These are phyloP conservation scores for Phytopythium cucurbitacearum DNA, from an alignment of 352 stramenopile genomes.

Conservation along the genomic window DNA sequence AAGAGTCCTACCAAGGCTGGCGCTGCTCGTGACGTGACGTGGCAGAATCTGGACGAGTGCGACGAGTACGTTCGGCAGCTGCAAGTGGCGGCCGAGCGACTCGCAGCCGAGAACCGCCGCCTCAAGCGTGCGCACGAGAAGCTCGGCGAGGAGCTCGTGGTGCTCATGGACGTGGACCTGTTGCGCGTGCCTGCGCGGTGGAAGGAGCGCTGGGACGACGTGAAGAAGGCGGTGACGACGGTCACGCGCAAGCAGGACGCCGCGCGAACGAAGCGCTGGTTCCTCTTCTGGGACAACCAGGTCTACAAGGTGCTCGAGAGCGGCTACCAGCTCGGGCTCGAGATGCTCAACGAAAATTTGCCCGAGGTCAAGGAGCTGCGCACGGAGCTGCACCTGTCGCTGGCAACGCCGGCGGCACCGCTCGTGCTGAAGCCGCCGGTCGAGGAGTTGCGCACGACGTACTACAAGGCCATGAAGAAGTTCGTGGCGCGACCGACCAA, in stretches of 20 bases:
- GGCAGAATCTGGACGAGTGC: constrained; percentile 89
- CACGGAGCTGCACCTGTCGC: constrained; percentile 70
- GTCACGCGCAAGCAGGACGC: constrained; percentile 79
- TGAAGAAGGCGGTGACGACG: constrained; percentile 66
- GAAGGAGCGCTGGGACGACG: constrained; percentile 84
- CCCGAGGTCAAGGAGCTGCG: constrained; percentile 87
- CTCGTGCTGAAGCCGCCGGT: constrained; percentile 89
- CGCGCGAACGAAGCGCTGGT: constrained; percentile 86
- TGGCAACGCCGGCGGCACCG: constrained; percentile 13
- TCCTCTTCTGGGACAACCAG: constrained; percentile 93
- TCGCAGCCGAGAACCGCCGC: constrained; percentile 88
- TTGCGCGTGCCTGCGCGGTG: constrained; percentile 80
- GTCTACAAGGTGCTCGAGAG: constrained; percentile 95
- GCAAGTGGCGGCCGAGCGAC: constrained; percentile 83
- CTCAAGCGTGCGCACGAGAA: constrained; percentile 88
- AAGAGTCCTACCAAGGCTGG: constrained; percentile 38
- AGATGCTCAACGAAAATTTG: constrained; percentile 93
- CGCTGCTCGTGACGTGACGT: constrained; percentile 63
- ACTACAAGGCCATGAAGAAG: constrained; percentile 95
- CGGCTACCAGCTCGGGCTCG: constrained; percentile 91
- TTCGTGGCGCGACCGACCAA: constrained; percentile 90
- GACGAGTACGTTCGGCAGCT: constrained; percentile 91
- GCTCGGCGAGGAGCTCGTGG: constrained; percentile 69
- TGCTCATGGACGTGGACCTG: constrained; percentile 90
- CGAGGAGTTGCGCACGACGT: constrained; percentile 90